Base-by-base conservation (phyloP, 2,329 filamentous ascomycete species). In the Hortaea werneckii region DNA sequence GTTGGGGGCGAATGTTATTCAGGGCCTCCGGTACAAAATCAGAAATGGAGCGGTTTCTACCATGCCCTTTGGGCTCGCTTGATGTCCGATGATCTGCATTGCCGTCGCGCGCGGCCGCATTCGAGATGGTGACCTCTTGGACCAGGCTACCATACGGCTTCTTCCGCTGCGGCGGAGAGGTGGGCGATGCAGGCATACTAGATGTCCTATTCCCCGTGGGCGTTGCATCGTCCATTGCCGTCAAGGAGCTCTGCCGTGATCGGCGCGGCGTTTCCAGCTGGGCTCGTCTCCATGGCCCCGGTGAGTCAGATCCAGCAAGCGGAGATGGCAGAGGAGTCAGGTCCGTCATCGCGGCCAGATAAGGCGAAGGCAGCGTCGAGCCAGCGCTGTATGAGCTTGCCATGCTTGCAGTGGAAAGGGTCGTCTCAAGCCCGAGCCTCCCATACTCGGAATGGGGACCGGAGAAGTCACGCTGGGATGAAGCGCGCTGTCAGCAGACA, bases 11-110 rank as follows among this genome's bases (percentile, higher is more conserved):
- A 1, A 82, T 75, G 42, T 84, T 76, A 38, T 80, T 74, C 52
- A 83, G 71, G 5, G 78, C 70, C 44, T 92, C 85, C 2, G 88
- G 87, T 0, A 80, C 75, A 64, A 94, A 95, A 53, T 95, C 89
- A 68, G 88, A 95, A 27, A 92, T 70, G 65, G 89, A 95, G 56
- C 89, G 77, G 63, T 92, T 88, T 48, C 85, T 78, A 9, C 72
- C 71, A 46, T 62, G 85, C 52, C 56, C 28, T 41, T 46, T 44
- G n/a, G 29, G 37, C 3, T 20, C 34, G 39, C 40, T 29, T 40
- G 26, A 37, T n/a, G 29, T 29, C 45, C 37, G 48, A n/a, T 35
- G 4, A 41, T 55, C 52, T 26, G 43, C 45, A 12, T 51, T 54
- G 40, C 58, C 56, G 37, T 59, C 54, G 40, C 41, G 47, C 13